These are phyloP conservation scores for Silene uniflora DNA, from an alignment of 148 eudicot species.

Conservation along the genomic window DNA sequence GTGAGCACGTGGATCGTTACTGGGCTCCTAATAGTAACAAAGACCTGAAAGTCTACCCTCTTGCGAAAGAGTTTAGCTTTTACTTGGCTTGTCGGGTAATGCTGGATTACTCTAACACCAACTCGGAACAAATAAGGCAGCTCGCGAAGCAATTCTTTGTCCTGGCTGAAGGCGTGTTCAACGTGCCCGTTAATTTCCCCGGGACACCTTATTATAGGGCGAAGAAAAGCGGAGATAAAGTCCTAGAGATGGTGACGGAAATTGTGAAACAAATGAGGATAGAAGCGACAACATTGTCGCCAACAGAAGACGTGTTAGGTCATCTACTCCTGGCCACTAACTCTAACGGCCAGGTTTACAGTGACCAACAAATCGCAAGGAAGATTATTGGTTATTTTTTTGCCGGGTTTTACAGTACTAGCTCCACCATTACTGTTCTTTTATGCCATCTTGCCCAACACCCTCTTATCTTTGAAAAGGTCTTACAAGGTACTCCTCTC, in stretches of 20 bases:
- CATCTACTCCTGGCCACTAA: not conserved
- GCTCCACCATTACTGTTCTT: slow-evolving; percentile 8
- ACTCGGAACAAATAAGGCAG: not conserved
- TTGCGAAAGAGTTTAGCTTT: slow-evolving; percentile 11
- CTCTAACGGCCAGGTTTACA: slow-evolving; percentile 12
- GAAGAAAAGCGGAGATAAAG: not conserved
- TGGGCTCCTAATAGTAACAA: slow-evolving; percentile 5
- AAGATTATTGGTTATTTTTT: slow-evolving; percentile 19
- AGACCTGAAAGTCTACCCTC: slow-evolving; percentile 16
- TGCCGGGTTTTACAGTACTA: slow-evolving; percentile 20
- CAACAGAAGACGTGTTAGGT: slow-evolving; percentile 2
- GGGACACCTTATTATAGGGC: not conserved
- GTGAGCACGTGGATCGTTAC: not conserved
- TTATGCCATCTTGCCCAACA: slow-evolving; percentile 20
- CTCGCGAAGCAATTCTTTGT: slow-evolving; percentile 4
- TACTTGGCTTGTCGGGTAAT: not conserved
- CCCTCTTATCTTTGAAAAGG: slow-evolving; percentile 18
- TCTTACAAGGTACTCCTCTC: slow-evolving; percentile 20
- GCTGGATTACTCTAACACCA: not conserved
- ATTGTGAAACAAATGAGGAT: slow-evolving; percentile 1
- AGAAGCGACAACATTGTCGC: not conserved
- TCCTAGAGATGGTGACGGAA: not conserved
- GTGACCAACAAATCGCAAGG: slow-evolving; percentile 24
- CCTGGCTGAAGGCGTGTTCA: not conserved
- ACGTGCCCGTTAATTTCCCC: not conserved